Percentiles rank a stretch among this genome's conserved stretches.
Conservation (phyloP, 305 asterid genomes). For the Fraxinus nigra region DNA sequence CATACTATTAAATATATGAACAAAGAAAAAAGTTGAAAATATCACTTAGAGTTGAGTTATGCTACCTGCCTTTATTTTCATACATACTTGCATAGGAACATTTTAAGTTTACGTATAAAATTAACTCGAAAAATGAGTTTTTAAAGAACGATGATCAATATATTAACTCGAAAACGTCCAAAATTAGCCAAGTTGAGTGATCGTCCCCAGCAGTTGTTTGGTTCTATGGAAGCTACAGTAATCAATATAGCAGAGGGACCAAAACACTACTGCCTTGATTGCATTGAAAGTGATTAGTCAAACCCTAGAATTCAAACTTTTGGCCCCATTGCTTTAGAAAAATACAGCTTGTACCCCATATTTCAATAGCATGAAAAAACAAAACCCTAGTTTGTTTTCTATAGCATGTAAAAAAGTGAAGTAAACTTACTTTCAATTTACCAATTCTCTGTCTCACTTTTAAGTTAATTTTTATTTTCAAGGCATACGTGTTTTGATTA, state of each 20-base stretch:
- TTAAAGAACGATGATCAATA: no score
- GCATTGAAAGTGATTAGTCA: slow-evolving; percentile 8
- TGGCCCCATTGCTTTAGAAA: not conserved
- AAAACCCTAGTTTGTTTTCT: not conserved
- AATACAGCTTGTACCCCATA: not conserved
- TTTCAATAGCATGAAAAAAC: not conserved
- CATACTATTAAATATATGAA: no score
- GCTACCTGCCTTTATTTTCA: not conserved
- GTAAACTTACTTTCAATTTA: no score
- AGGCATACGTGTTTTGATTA: no score
- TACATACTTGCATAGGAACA: no score
- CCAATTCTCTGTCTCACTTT: not conserved
- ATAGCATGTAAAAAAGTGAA: not conserved
- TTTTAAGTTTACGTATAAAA: no score
- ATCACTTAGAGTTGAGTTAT: not conserved
- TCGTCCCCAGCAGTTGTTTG: not conserved
- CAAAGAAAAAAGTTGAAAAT: no score
- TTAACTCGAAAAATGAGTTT: no score
- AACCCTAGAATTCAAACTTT: not conserved
- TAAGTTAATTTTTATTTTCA: not conserved
- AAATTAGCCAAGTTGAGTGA: slow-evolving; percentile 7
- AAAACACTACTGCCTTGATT: not conserved
- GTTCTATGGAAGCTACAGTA: not conserved
- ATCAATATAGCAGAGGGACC: not conserved
- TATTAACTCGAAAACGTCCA: not conserved